phyloP scores from a whole-genome alignment of 805 yeast species.

The Candida schatavii region DNA sequence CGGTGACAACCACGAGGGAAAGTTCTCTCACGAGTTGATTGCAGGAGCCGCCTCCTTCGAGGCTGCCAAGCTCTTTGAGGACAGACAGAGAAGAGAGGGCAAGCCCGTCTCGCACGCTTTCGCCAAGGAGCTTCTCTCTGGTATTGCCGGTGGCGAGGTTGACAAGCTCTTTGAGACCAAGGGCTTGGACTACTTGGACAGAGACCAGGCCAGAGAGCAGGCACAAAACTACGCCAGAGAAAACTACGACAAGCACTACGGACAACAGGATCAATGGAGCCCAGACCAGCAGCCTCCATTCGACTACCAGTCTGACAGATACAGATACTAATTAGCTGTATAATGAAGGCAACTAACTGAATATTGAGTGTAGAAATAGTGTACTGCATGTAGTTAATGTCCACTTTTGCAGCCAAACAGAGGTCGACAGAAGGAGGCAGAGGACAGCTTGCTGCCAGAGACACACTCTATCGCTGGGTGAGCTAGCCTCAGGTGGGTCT shows the following conservation, averaged over 20 bases:
- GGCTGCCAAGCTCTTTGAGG: slow-evolving; percentile 29
- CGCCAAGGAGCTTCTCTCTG: slow-evolving; percentile 28
- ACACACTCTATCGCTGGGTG: too few species aligned
- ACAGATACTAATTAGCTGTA: slow-evolving; percentile 14
- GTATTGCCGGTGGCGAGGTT: slow-evolving; percentile 30
- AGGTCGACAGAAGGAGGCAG: too few species aligned
- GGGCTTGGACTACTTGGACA: slow-evolving; percentile 32
- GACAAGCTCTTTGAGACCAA: slow-evolving; percentile 33
- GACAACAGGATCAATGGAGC: slow-evolving; percentile 23
- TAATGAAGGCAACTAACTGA: too few species aligned
- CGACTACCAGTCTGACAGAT: slow-evolving; percentile 22
- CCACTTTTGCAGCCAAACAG: neutral
- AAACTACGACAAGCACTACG: slow-evolving; percentile 27
- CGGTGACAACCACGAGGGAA: slow-evolving; percentile 28
- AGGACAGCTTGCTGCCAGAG: too few species aligned
- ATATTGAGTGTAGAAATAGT: neutral
- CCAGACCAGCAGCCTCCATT: slow-evolving; percentile 25
- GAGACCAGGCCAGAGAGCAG: slow-evolving; percentile 20
- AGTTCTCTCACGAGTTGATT: slow-evolving; percentile 28
- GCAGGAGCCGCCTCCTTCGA: slow-evolving; percentile 34
- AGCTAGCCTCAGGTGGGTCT: too few species aligned
- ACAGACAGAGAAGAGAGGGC: slow-evolving; percentile 30
- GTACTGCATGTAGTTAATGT: neutral
- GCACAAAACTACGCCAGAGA: slow-evolving; percentile 15
- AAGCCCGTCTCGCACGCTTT: slow-evolving; percentile 29